Conservation (phyloP, 306 rosid genomes). For the barrel medic (Medicago truncatula) region MtrunA17r5.0-ANR NC_053048.1:50801501-50802000, state of each 20-base stretch:
- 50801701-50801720: neutral
- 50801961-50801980: neutral
- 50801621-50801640: constrained; percentile 72
- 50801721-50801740: neutral
- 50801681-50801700: neutral
- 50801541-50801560: constrained; percentile 79
- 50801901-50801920: neutral
- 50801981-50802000: neutral
- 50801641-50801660: constrained; percentile 83
- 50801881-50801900: neutral
- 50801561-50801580: constrained; percentile 70
- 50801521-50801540: constrained; percentile 68
- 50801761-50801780: neutral
- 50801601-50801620: constrained; percentile 54
- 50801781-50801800: no score
- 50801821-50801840: neutral
- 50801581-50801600: constrained; percentile 56
- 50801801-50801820: no score
- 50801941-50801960: neutral
- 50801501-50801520: constrained; percentile 38
- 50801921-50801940: neutral
- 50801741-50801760: neutral
- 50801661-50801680: constrained; percentile 38
- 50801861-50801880: neutral
- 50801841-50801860: neutral